Evolutionary conservation across 805 yeast genomes (phyloP).

Genomic region (Pichia heedii): DNA sequence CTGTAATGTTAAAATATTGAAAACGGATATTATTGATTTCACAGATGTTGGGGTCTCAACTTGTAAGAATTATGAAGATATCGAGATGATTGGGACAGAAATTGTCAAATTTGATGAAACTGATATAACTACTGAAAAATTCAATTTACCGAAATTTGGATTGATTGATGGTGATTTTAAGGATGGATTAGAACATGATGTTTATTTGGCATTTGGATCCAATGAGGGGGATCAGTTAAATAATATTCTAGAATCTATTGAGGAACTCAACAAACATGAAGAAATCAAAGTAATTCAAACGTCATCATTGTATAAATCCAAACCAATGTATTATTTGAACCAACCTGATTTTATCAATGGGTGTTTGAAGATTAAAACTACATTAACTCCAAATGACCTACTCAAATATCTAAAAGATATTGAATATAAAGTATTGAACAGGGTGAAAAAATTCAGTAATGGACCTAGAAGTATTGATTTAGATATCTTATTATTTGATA

Average conservation of each 20-base stretch:
- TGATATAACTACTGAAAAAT: slow-evolving; percentile 13
- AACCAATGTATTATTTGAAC: slow-evolving; percentile 82
- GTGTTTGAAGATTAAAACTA: slow-evolving; percentile 57
- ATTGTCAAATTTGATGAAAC: slow-evolving; percentile 17
- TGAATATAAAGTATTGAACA: slow-evolving; percentile 60
- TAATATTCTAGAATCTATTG: slow-evolving; percentile 52
- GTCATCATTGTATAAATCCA: slow-evolving; percentile 77
- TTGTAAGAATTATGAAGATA: slow-evolving; percentile 34
- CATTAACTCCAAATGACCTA: slow-evolving; percentile 53
- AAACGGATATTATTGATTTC: slow-evolving; percentile 81
- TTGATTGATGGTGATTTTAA: neutral
- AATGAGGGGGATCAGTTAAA: slow-evolving; percentile 65
- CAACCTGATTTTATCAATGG: slow-evolving; percentile 85
- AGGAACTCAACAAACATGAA: slow-evolving; percentile 28
- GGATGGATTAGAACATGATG: slow-evolving; percentile 34
- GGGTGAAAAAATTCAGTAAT: slow-evolving; percentile 75
- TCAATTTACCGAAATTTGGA: slow-evolving; percentile 21
- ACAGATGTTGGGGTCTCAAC: slow-evolving; percentile 87
- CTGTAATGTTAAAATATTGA: slow-evolving; percentile 56
- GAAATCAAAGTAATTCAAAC: slow-evolving; percentile 44
- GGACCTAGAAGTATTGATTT: slow-evolving; percentile 91
- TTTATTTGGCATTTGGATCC: slow-evolving; percentile 82
- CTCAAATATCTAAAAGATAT: slow-evolving; percentile 57
- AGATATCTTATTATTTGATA: slow-evolving; percentile 73
- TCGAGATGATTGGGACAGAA: slow-evolving; percentile 1